Percentiles rank a stretch among this genome's conserved stretches.
Conservation (phyloP, 2,329 filamentous ascomycete genomes). For the Epichloe glyceriae region DNA sequence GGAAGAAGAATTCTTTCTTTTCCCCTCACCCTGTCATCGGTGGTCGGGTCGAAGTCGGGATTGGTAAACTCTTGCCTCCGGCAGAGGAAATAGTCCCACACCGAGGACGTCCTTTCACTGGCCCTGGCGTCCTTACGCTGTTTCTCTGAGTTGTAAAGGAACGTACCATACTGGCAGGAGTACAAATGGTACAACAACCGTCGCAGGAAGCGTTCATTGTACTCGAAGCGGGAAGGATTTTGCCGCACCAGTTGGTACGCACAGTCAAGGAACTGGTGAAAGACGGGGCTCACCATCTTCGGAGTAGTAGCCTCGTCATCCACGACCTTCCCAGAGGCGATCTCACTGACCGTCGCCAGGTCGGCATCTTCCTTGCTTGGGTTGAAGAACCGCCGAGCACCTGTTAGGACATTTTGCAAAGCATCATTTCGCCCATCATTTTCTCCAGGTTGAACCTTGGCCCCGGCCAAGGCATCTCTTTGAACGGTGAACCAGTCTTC, state of each 20-base stretch:
- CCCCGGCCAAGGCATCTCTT: conserved; percentile 60
- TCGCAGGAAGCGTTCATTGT: conserved; percentile 84
- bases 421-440: conserved; percentile 55
- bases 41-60: conserved; percentile 56
- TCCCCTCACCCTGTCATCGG: conserved; percentile 69
- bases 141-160: conserved; percentile 89
- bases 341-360: conserved; percentile 36
- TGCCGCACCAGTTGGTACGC: conserved; percentile 84
- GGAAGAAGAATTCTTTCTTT: conserved; percentile 79
- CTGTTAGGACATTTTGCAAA: conserved; percentile 75
- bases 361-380: conserved; percentile 50
- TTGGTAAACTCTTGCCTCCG: conserved; percentile 74
- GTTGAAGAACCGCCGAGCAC: conserved; percentile 82
- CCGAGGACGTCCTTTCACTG: conserved; percentile 62
- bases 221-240: conserved; percentile 81
- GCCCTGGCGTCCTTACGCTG: conserved; percentile 62
- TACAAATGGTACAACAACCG: conserved; percentile 87
- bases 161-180: conserved; percentile 93
- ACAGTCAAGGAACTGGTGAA: conserved; percentile 94
- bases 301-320: conserved; percentile 59
- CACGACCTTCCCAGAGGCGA: conserved; percentile 25
- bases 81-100: conserved; percentile 91
- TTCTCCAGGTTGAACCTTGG: conserved; percentile 47
- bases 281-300: conserved; percentile 91
- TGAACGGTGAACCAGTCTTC: conserved; percentile 92